Conservation (phyloP, 345 rosid genomes). For the Eucalyptus sideroxylon region DNA sequence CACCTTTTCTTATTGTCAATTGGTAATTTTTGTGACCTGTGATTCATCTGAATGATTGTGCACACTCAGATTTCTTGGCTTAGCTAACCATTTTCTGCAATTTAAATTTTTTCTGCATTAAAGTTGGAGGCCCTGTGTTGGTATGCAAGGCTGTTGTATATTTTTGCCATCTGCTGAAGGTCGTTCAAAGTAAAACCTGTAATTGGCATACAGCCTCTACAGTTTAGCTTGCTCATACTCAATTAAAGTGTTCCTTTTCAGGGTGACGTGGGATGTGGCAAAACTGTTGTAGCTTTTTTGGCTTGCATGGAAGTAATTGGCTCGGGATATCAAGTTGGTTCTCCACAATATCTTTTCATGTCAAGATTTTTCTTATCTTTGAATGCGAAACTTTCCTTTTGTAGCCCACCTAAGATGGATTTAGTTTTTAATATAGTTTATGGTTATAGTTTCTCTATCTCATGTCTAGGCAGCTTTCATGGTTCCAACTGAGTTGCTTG, state of each 20-base stretch:
- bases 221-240: neutral
- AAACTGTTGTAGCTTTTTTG: conserved; percentile 90
- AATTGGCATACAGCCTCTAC: neutral
- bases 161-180: neutral
- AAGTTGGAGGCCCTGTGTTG: neutral
- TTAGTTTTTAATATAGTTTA: neutral
- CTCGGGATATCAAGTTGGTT: conserved; percentile 86
- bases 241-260: conserved; percentile 7
- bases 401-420: neutral
- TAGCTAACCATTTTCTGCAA: neutral
- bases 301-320: conserved; percentile 96
- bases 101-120: neutral
- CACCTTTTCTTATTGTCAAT: neutral
- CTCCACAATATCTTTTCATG: neutral
- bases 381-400: neutral
- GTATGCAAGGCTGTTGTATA: neutral
- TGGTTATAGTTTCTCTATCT: neutral
- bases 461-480: conserved; percentile 84
- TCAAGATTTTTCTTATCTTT: neutral
- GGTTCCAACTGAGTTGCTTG: conserved; percentile 99
- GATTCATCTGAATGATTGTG: neutral
- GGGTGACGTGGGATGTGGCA: conserved; percentile 99
- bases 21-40: neutral
- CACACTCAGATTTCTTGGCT: neutral
- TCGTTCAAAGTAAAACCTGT: neutral